Conservation (phyloP, 73 alveolate genomes). For the Durusdinium trenchii region DNA sequence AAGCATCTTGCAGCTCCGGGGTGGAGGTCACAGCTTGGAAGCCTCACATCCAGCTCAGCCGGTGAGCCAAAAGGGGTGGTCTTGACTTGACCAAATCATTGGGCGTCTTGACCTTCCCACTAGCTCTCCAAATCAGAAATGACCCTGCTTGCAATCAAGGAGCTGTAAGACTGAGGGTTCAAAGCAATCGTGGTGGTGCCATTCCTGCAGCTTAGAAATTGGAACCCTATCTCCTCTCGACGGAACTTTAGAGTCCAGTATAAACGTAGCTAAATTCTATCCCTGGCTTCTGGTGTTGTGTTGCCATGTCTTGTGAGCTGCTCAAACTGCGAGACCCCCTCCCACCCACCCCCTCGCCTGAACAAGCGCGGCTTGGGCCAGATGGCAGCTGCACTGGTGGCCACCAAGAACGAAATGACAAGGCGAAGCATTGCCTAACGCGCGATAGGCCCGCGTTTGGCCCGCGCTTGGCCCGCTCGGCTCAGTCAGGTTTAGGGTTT, state of each 20-base stretch:
- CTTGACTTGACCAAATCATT: not conserved
- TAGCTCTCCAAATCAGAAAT: not conserved
- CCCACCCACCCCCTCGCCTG: not conserved
- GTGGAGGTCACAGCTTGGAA: conserved; percentile 7
- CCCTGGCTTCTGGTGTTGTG: too few species aligned
- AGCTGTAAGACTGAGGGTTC: not conserved
- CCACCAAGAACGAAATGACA: not conserved
- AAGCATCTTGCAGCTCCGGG: not conserved
- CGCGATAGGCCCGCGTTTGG: too few species aligned
- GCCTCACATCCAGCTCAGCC: not conserved
- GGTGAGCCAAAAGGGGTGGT: not conserved
- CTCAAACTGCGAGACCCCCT: not conserved
- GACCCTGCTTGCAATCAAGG: not conserved
- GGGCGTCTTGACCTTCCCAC: not conserved
- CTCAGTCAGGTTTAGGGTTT: too few species aligned
- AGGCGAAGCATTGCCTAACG: conserved; percentile 41
- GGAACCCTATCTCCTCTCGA: too few species aligned
- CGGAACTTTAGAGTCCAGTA: too few species aligned
- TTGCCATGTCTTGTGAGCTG: not conserved
- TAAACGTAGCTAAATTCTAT: too few species aligned
- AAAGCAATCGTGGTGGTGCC: conserved; percentile 15
- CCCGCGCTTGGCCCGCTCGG: too few species aligned
- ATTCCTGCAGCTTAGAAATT: not conserved
- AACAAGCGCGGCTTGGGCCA: conserved; percentile 72
- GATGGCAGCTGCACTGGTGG: conserved; percentile 39